Percentiles rank a stretch among this genome's conserved stretches.
Conservation (phyloP, 352 stramenopile genomes). For the Pythium rhizo-oryzae region DNA sequence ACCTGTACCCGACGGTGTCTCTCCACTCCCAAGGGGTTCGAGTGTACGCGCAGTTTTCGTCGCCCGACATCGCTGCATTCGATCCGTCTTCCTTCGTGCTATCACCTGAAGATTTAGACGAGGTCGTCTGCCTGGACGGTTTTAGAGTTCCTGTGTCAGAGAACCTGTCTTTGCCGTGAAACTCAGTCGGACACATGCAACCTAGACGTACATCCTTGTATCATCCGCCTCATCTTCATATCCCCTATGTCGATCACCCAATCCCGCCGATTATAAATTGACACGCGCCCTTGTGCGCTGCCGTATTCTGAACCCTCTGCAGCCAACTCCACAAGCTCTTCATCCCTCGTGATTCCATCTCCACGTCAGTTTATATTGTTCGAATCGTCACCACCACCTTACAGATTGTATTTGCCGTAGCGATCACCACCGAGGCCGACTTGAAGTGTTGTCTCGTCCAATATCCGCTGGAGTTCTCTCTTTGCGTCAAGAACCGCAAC, state of each 20-base stretch:
- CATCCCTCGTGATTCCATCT: constrained; percentile 1
- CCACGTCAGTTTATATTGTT: constrained; percentile 24
- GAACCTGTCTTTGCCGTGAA: not conserved
- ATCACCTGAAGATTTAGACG: constrained; percentile 27
- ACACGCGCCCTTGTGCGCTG: too few relatives aligned
- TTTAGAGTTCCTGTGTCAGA: constrained; percentile 32
- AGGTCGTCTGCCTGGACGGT: constrained; percentile 81
- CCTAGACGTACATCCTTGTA: constrained; percentile 1
- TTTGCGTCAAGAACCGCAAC: constrained; percentile 75
- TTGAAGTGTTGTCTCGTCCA: constrained; percentile 90
- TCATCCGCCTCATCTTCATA: not conserved
- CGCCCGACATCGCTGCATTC: constrained; percentile 58
- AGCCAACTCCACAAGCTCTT: too few relatives aligned
- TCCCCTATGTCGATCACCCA: not conserved
- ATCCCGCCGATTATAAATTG: too few relatives aligned
- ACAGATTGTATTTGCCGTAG: constrained; percentile 91
- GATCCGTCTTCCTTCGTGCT: constrained; percentile 61
- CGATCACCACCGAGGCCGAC: constrained; percentile 84
- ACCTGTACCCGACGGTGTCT: constrained; percentile 85
- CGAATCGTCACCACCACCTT: constrained; percentile 27
- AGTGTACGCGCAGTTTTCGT: constrained; percentile 80
- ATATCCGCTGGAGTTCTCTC: constrained; percentile 82
- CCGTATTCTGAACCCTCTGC: too few relatives aligned
- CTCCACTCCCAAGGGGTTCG: constrained; percentile 83
- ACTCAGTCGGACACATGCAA: not conserved